phyloP scores from a whole-genome alignment of 345 rosid genomes.

The Populus deltoides region DNA sequence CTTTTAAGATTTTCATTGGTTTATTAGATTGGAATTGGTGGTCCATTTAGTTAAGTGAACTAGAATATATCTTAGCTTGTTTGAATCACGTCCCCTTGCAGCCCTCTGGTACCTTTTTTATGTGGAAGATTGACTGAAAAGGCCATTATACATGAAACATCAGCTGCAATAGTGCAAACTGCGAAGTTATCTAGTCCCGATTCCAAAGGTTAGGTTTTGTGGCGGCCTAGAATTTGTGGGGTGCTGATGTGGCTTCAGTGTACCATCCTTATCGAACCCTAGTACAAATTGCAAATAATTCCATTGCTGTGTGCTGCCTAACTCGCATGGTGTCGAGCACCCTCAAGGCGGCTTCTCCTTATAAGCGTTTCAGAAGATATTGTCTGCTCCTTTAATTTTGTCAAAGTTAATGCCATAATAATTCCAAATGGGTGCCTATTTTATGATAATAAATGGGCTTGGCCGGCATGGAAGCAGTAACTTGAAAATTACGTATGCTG shows the following conservation, averaged over 20 bases:
- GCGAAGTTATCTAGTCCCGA: too few species aligned
- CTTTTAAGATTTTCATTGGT: background rate
- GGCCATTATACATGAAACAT: too few species aligned
- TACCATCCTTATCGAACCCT: background rate
- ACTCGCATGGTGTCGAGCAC: background rate
- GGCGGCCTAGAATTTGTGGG: background rate
- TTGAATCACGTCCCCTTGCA: background rate
- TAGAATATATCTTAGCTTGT: background rate
- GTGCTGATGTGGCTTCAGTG: background rate
- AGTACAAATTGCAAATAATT: background rate
- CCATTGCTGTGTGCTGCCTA: constrained; percentile 3
- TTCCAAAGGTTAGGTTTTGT: background rate
- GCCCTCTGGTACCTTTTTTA: too few species aligned
- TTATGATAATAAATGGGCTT: too few species aligned
- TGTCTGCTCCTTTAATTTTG: background rate
- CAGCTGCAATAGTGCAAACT: too few species aligned
- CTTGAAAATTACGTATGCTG: background rate
- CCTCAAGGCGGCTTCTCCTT: background rate
- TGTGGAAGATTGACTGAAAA: too few species aligned
- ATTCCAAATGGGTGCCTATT: background rate
- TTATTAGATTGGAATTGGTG: background rate
- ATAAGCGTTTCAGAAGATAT: background rate
- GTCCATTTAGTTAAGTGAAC: background rate
- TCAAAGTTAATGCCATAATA: background rate
- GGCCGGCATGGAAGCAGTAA: background rate